These are phyloP conservation scores for Lasiodiplodia sp. DNA, from an alignment of 2,329 filamentous ascomycete species.

Conservation along the genomic window DNA sequence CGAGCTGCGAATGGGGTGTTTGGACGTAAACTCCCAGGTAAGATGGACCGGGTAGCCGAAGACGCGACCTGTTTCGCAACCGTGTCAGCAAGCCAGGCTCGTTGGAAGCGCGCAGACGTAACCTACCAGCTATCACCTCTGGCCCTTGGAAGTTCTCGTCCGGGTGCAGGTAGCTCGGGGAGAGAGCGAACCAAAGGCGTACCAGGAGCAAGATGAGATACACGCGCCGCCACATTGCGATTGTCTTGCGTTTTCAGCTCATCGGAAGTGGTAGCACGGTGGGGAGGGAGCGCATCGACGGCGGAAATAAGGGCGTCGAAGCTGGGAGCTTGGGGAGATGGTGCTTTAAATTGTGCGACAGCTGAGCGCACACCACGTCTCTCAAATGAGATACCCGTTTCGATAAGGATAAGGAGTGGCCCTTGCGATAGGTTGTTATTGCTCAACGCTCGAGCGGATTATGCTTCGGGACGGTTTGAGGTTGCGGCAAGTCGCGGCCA, in stretches of 20 bases:
- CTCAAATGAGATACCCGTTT: slow-evolving; percentile 20
- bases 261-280: slow-evolving; percentile 2
- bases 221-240: slow-evolving; percentile 84
- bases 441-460: slow-evolving; percentile 15
- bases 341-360: background rate
- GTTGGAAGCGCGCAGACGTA: background rate
- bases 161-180: slow-evolving; percentile 94
- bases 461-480: background rate
- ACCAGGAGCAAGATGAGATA: slow-evolving; percentile 86
- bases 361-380: slow-evolving; percentile 5
- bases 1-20: slow-evolving; percentile 88
- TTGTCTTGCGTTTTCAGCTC: background rate
- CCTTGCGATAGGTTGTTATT: slow-evolving; percentile 16
- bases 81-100: slow-evolving; percentile 29
- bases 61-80: slow-evolving; percentile 73
- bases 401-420: slow-evolving; percentile 25
- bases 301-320: background rate
- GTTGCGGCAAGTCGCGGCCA: slow-evolving; percentile 3
- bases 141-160: slow-evolving; percentile 99
- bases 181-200: slow-evolving; percentile 91
- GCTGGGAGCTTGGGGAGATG: background rate
- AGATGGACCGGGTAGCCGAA: slow-evolving; percentile 88
- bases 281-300: background rate
- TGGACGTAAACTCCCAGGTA: slow-evolving; percentile 96
- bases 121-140: slow-evolving; percentile 92